phyloP scores from a whole-genome alignment of 805 yeast species.

The Saccharomycopsis selenospora region DNA sequence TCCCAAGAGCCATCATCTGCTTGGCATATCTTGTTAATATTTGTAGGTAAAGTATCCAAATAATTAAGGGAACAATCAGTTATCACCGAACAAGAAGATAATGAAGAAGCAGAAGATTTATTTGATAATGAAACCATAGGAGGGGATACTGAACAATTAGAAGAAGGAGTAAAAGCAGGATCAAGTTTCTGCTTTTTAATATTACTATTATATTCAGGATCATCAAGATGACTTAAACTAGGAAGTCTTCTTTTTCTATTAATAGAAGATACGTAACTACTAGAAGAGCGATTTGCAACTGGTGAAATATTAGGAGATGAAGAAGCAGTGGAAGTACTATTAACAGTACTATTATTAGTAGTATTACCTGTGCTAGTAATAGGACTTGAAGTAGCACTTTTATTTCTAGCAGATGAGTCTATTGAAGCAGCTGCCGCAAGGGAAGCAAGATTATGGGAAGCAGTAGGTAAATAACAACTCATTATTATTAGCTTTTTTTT shows the following conservation, averaged over 20 bases:
- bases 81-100: conserved; percentile 2
- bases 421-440: background rate
- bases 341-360: too few species aligned
- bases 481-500: conserved; percentile 3
- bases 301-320: background rate
- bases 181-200: background rate
- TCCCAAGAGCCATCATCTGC: conserved; percentile 18
- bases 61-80: conserved; percentile 23
- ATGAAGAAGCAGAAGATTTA: conserved; percentile 4
- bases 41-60: conserved; percentile 19
- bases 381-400: background rate
- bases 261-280: background rate
- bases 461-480: conserved; percentile 17
- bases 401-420: background rate
- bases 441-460: conserved; percentile 9
- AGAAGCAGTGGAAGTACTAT: too few species aligned
- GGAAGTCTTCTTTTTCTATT: conserved; percentile 3
- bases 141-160: conserved; percentile 6
- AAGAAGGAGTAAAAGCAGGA: background rate
- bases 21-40: conserved; percentile 13
- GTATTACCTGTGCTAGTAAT: too few species aligned
- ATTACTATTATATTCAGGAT: background rate
- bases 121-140: background rate
- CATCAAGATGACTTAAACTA: background rate
- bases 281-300: background rate